A percentile compares a stretch with the other conserved stretches of the same genome.
These are phyloP conservation scores for Lactarius hengduanensis DNA, from an alignment of 768 basidiomycete species.

Conservation along the genomic window DNA sequence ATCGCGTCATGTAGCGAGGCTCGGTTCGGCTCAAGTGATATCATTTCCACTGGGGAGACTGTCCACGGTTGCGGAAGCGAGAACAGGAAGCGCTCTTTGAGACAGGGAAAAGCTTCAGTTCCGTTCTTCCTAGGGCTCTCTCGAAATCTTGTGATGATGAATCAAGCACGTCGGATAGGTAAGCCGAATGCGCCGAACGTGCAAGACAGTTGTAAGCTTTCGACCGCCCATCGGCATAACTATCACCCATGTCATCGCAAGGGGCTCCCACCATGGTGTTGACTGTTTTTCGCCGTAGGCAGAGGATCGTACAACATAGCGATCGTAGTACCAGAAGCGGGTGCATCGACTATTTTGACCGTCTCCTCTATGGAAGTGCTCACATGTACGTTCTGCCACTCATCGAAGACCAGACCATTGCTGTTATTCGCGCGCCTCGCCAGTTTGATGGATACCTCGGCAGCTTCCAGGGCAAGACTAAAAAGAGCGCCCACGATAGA, in stretches of 20 bases:
- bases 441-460: neutral
- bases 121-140: neutral
- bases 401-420: neutral
- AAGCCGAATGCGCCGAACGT: neutral
- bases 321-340: neutral
- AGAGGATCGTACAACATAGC: neutral
- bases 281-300: neutral
- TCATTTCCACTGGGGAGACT: neutral
- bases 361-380: neutral
- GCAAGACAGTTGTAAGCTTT: neutral
- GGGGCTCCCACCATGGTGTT: neutral
- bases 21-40: neutral
- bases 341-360: neutral
- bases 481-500: neutral
- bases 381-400: neutral
- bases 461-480: neutral
- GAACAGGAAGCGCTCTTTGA: neutral
- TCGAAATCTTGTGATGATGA: neutral
- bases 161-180: neutral
- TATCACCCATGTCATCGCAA: neutral
- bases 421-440: neutral
- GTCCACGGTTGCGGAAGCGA: neutral
- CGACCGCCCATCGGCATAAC: neutral
- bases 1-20: neutral
- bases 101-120: neutral